These are phyloP conservation scores for Diplotaxis tenuifolia DNA, from an alignment of 345 rosid genomes.

Conservation along the genomic window DNA sequence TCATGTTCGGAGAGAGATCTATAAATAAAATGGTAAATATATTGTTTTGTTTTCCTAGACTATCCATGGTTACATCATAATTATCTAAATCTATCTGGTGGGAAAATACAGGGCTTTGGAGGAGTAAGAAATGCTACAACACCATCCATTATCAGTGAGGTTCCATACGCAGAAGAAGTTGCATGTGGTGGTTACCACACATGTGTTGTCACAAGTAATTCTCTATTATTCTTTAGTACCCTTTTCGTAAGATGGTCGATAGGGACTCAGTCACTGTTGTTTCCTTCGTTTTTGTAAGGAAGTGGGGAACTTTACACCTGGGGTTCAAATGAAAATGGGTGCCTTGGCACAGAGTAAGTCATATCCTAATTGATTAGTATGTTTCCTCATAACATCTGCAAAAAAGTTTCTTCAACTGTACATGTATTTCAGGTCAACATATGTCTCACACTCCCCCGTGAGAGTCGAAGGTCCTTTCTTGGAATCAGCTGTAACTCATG, in stretches of 20 bases:
- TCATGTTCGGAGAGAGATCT: constrained; percentile 76
- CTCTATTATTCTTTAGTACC: background rate
- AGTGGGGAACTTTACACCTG: constrained; percentile 78
- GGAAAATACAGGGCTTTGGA: constrained; percentile 51
- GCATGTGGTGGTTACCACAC: constrained; percentile 96
- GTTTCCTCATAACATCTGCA: constrained; percentile 8
- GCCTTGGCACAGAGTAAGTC: constrained; percentile 83
- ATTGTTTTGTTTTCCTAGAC: background rate
- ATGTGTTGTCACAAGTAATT: constrained; percentile 76
- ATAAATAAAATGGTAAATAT: constrained; percentile 46
- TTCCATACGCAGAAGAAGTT: constrained; percentile 70
- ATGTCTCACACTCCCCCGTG: constrained; percentile 63
- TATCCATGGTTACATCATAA: constrained; percentile 6
- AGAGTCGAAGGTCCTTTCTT: constrained; percentile 72
- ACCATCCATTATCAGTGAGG: constrained; percentile 52
- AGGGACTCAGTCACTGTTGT: constrained; percentile 14
- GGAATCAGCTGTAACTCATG: constrained; percentile 63
- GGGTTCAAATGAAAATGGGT: constrained; percentile 96
- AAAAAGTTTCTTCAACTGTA: constrained; percentile 9
- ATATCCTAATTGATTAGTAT: background rate
- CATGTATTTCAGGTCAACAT: constrained; percentile 50
- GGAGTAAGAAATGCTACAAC: constrained; percentile 50
- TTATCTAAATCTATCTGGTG: constrained; percentile 10
- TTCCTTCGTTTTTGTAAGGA: constrained; percentile 43
- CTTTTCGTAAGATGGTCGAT: background rate